phyloP scores from a whole-genome alignment of 768 basidiomycete genomes.

The Ramaria sp. region DNA sequence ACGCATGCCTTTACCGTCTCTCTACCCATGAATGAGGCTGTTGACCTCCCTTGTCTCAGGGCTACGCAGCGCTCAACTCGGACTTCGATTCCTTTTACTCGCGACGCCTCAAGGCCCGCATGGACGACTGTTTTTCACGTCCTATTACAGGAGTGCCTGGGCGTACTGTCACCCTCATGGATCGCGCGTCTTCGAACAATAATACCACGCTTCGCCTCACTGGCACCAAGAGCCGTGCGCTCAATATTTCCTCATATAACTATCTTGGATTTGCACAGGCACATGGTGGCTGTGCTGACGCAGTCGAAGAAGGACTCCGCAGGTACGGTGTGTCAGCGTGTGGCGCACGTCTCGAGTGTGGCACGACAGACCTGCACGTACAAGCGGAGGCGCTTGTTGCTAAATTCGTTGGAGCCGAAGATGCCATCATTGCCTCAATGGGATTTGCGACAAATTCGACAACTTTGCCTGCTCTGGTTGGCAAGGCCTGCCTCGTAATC shows the following conservation, averaged over 20 bases:
- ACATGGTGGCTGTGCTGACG: constrained; percentile 87
- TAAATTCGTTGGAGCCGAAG: constrained; percentile 82
- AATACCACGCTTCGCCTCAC: constrained; percentile 69
- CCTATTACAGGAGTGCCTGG: constrained; percentile 94
- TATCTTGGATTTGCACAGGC: constrained; percentile 98
- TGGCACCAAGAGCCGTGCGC: constrained; percentile 72
- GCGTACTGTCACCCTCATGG: constrained; percentile 77
- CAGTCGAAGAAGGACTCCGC: constrained; percentile 73
- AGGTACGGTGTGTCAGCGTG: constrained; percentile 74
- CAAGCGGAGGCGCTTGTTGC: constrained; percentile 81
- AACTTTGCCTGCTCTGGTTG: constrained; percentile 81
- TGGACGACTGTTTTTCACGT: constrained; percentile 91
- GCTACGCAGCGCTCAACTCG: constrained; percentile 92
- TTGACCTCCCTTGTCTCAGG: constrained; percentile 35
- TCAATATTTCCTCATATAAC: constrained; percentile 98
- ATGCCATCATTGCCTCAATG: constrained; percentile 86
- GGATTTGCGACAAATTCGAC: constrained; percentile 96
- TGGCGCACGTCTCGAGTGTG: constrained; percentile 73
- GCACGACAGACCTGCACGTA: constrained; percentile 76
- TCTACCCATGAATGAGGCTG: not conserved
- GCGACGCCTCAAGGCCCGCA: constrained; percentile 83
- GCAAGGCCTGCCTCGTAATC: constrained; percentile 88
- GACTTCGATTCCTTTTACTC: constrained; percentile 99
- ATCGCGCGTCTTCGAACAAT: constrained; percentile 76
- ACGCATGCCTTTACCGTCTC: too few species aligned